A percentile compares a stretch with the other conserved stretches of the same genome.
Conservation (phyloP, 768 basidiomycete species). For the Suillus subaureus region DNA sequence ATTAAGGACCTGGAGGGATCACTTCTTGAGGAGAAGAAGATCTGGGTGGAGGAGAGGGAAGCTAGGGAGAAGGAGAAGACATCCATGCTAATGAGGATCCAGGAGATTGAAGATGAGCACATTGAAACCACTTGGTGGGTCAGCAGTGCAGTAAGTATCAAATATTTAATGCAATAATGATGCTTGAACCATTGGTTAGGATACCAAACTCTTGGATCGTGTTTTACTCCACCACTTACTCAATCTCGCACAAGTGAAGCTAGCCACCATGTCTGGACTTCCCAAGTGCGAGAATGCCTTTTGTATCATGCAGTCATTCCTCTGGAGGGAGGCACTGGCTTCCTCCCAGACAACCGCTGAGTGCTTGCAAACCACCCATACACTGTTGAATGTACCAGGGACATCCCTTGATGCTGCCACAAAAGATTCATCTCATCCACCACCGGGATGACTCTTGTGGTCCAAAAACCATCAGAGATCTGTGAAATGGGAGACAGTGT, state of each 20-base stretch:
- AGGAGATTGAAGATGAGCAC: not conserved
- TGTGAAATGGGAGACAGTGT: not conserved
- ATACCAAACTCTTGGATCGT: not conserved
- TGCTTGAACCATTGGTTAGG: not conserved
- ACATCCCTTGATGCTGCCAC: not conserved
- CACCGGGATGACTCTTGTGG: not conserved
- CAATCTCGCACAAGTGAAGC: not conserved
- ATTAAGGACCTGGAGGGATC: not conserved
- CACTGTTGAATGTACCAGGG: not conserved
- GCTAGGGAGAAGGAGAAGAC: not conserved
- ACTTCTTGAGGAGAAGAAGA: not conserved
- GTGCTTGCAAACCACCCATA: not conserved
- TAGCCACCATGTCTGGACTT: not conserved
- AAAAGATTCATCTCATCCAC: not conserved
- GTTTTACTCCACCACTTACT: constrained; percentile 7
- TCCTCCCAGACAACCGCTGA: not conserved
- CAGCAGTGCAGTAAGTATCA: not conserved
- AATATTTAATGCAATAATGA: not conserved
- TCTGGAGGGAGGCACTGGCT: constrained; percentile 6
- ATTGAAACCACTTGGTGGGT: not conserved
- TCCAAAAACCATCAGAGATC: not conserved
- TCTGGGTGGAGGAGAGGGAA: not conserved
- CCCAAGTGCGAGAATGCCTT: not conserved
- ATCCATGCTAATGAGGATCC: not conserved
- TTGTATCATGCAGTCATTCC: not conserved